These are phyloP conservation scores for Neopestalotiopsis sp. DNA, from an alignment of 2,329 filamentous ascomycete species.

Conservation along the genomic window DNA sequence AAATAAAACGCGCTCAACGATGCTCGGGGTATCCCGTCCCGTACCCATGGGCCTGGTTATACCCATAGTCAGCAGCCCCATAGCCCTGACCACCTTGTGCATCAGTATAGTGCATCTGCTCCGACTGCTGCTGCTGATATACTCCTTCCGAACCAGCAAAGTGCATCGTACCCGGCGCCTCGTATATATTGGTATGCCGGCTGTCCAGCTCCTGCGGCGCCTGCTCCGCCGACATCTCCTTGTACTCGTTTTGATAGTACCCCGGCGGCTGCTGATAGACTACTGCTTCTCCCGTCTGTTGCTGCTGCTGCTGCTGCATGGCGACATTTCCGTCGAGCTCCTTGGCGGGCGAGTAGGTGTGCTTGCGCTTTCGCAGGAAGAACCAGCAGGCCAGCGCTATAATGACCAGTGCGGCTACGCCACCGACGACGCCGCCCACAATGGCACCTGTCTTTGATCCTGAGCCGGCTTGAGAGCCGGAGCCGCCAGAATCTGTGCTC, in stretches of 20 bases:
- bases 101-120: not conserved
- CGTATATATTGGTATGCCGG: not conserved
- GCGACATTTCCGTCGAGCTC: not conserved
- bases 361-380: not conserved
- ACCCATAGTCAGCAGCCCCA: not conserved
- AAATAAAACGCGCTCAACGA: not conserved
- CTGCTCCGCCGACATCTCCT: not conserved
- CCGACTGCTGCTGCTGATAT: not conserved
- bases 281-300: not conserved
- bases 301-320: not conserved
- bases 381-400: constrained; percentile 3
- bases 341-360: not conserved
- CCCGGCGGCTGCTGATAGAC: not conserved
- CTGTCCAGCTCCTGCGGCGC: not conserved
- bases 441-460: constrained; percentile 22
- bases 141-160: not conserved
- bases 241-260: not conserved
- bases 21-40: not conserved
- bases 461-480: not conserved
- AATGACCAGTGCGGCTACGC: constrained; percentile 22
- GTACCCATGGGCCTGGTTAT: not conserved
- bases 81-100: not conserved
- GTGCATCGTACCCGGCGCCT: not conserved
- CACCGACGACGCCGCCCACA: constrained; percentile 32
- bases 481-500: not conserved